Base-by-base conservation (phyloP, 768 basidiomycete species). In the Tylopilus rubrobrunneus region DNA sequence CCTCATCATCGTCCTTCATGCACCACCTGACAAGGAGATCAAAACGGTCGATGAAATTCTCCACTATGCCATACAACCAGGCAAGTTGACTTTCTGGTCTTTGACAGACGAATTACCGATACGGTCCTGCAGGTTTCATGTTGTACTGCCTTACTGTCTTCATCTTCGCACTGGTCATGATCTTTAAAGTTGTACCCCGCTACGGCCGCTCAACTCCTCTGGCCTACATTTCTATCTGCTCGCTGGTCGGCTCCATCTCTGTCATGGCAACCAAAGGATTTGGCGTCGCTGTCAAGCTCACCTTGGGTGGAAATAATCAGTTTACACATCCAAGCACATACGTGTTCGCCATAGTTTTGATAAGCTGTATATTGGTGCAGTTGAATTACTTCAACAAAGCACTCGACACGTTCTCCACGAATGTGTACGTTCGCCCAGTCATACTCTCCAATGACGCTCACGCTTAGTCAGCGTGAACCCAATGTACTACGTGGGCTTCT, bases 301-400 rank as follows among this genome's bases (percentile, higher is more conserved):
- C 94, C 0, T 74, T 98, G 53, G 80, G 83, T 10, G 95, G 96
- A 44, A 90, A 91, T 67, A 99, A 98, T 71, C 97, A 99, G 71
- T 89, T 99, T 66, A 83, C 87, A 1, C 91, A 94, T 66, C 85
- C 89, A 36, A 93, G 91, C 67, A 99, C 97, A n/a, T 99, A 98
- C 69, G 83, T 98, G 25, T 96, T 98, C 63, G 93, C 85, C 36
- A 77, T 92, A 47, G 83, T 91, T 33, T 87, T 93, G 3, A 79
- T 78, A 2, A 71, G 82, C 2, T 98, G 92, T 69, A 98, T 99
- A 66, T 69, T 96, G 57, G 82, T 92, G 23, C 92, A 93, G 71
- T 92, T 95, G 89, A 89, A 91, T 71, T 95, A 93, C 74, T 95
- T 97, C 78, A 99, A 98, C 79, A 98, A 98, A 68, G 96, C 95